Percentiles rank a stretch among this genome's conserved stretches.
These are phyloP conservation scores for Fomitopsis pinicola DNA, from an alignment of 1,284 basidiomycete genomes.

Conservation along the genomic window DNA sequence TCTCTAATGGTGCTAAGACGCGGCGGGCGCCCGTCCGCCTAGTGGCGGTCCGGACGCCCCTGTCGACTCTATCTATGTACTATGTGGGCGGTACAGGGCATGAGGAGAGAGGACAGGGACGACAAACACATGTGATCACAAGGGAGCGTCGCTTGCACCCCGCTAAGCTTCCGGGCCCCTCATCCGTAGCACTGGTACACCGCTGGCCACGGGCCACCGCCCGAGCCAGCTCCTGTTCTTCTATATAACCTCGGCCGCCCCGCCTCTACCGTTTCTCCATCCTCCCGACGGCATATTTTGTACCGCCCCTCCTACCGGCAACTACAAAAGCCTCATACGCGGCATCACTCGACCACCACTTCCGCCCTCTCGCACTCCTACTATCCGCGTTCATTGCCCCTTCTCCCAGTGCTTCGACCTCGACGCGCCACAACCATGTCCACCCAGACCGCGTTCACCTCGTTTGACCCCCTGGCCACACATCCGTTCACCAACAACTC, in stretches of 20 bases:
- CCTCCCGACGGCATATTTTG: not conserved
- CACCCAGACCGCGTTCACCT: conserved; percentile 32
- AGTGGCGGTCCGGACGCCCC: too few relatives aligned
- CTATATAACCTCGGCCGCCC: conserved; percentile 7
- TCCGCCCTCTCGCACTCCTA: not conserved
- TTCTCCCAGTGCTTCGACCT: not conserved
- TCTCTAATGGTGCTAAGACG: too few relatives aligned
- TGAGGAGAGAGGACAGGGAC: too few relatives aligned
- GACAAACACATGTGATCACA: conserved; percentile 8
- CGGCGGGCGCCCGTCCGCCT: too few relatives aligned
- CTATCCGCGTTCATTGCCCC: not conserved
- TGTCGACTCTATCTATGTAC: too few relatives aligned
- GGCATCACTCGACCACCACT: not conserved
- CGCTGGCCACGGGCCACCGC: not conserved
- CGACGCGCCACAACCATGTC: conserved; percentile 24
- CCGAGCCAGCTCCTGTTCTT: not conserved
- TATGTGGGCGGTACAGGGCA: too few relatives aligned
- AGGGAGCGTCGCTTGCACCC: not conserved
- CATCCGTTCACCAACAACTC: conserved; percentile 62
- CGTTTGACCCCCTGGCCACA: conserved; percentile 54
- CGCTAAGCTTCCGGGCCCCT: conserved; percentile 5
- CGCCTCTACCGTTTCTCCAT: conserved; percentile 3
- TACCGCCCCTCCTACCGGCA: not conserved
- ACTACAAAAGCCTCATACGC: not conserved
- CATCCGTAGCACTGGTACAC: conserved; percentile 1